phyloP scores from a whole-genome alignment of 1,284 basidiomycete genomes.

The Microbotryomycetes sp. region DNA sequence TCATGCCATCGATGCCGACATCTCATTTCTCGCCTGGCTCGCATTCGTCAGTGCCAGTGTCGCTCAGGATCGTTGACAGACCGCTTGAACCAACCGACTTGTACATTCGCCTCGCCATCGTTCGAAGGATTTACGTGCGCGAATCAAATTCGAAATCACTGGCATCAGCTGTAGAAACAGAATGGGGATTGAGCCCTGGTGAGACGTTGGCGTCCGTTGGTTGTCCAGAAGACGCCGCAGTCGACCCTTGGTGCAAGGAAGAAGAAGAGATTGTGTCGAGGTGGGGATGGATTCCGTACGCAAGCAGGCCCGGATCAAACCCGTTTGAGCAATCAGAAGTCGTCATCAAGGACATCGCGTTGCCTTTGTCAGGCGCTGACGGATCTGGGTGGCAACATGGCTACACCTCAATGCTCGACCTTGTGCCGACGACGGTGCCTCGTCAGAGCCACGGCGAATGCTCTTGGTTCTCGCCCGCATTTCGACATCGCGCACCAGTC shows the following conservation, averaged over 20 bases:
- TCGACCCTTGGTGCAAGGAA: conserved; percentile 38
- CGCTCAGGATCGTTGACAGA: conserved; percentile 38
- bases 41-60: conserved; percentile 37
- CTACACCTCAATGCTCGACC: conserved; percentile 39
- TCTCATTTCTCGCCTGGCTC: conserved; percentile 38
- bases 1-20: conserved; percentile 38
- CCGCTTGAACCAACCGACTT: conserved; percentile 40
- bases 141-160: conserved; percentile 32
- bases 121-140: conserved; percentile 40
- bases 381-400: conserved; percentile 37
- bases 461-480: conserved; percentile 40
- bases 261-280: conserved; percentile 44
- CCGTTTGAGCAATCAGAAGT: conserved; percentile 36
- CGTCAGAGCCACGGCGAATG: conserved; percentile 37
- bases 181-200: conserved; percentile 27
- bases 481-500: conserved; percentile 34
- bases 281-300: conserved; percentile 43
- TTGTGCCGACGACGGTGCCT: conserved; percentile 35
- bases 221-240: conserved; percentile 36
- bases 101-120: conserved; percentile 39
- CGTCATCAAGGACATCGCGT: conserved; percentile 38
- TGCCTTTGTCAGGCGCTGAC: conserved; percentile 34
- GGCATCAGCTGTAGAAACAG: conserved; percentile 28
- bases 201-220: conserved; percentile 24
- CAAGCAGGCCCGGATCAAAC: conserved; percentile 36